Conservation (phyloP, 2,329 filamentous ascomycete species). For the Penicillium sumatraense region DNA sequence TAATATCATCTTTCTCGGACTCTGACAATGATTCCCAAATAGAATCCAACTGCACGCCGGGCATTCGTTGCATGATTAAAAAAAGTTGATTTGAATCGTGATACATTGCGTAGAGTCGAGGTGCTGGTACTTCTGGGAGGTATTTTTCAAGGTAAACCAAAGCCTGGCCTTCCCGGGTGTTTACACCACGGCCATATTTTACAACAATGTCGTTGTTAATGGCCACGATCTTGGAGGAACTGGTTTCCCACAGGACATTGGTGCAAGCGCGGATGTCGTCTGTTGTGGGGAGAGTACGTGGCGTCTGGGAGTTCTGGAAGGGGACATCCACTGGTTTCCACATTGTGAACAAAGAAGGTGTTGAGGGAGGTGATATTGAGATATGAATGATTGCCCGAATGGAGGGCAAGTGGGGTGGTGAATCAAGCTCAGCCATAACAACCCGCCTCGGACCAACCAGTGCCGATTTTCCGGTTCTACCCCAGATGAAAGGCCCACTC, state of each 20-base stretch:
- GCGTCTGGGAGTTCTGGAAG: constrained; percentile 25
- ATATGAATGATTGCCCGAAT: neutral
- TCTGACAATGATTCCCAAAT: constrained; percentile 31
- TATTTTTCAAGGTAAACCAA: constrained; percentile 34
- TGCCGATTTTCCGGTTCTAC: neutral
- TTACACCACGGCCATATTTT: constrained; percentile 27
- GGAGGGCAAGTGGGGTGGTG: neutral
- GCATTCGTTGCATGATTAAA: constrained; percentile 33
- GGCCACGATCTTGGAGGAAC: constrained; percentile 28
- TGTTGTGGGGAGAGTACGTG: constrained; percentile 28
- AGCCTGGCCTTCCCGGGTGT: constrained; percentile 20
- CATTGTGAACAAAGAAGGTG: constrained; percentile 21
- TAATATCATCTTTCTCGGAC: constrained; percentile 33
- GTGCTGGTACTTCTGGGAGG: constrained; percentile 31
- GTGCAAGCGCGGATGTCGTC: constrained; percentile 33
- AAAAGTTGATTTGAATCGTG: constrained; percentile 27
- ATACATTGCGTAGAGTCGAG: constrained; percentile 38
- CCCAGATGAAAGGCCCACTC: too few species aligned
- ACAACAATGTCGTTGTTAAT: constrained; percentile 31
- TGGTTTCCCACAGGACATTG: constrained; percentile 29
- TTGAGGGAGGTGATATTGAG: neutral
- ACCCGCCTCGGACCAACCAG: neutral
- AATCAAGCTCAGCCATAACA: neutral
- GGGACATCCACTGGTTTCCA: constrained; percentile 31
- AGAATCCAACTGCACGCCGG: constrained; percentile 23